Evolutionary conservation across 2,329 filamentous ascomycete species (phyloP), one percentile per base, ranked within the genome.

Genomic region (Alternaria incomplexa): DNA sequence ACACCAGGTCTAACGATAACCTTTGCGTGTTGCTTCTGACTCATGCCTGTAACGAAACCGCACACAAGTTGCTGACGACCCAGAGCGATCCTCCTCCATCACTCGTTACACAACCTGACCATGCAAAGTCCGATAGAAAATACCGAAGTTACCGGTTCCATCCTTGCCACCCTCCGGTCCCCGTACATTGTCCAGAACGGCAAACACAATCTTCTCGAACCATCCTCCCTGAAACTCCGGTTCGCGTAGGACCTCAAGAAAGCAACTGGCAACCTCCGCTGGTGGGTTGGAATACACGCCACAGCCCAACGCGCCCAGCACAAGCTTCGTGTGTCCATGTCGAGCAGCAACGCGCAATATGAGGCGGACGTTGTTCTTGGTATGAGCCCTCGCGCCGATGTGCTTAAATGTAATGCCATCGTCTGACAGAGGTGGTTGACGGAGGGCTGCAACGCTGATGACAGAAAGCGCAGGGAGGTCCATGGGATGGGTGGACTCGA

Each of bases 221-320:
- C 89, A 90, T 0, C 87, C 87, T 2, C 88, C 87, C 43, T 77
- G 70, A 66, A 91, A 91, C 79, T 92, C 89, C 0, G 64, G 40
- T 72, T 92, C 88, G 28, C 73, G 61, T 58, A 92, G 79, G 32
- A 91, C 88, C 70, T 88, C 85, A 26, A 81, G 74, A 84, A 89
- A 93, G 68, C 88, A 89, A 32, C 79, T 62, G 3, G 87, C 89
- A n/a, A 92, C 86, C 64, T 88, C 87, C 30, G 81, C 77, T 0
- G 83, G 83, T 9, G 90, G 90, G 73, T 92, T 91, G 0, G 68
- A 70, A 74, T 91, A 91, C 0, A 86, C 89, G 4, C 90, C 90
- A 69, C 90, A 93, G 0, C 90, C 90, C 53, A 93, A 73, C 0
- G 90, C 90, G 0, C 90, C 90, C 2, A 93, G 81, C 6, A 93